Conservation (phyloP, 2,329 filamentous ascomycete genomes). For the Parastagonospora avenae region DNA sequence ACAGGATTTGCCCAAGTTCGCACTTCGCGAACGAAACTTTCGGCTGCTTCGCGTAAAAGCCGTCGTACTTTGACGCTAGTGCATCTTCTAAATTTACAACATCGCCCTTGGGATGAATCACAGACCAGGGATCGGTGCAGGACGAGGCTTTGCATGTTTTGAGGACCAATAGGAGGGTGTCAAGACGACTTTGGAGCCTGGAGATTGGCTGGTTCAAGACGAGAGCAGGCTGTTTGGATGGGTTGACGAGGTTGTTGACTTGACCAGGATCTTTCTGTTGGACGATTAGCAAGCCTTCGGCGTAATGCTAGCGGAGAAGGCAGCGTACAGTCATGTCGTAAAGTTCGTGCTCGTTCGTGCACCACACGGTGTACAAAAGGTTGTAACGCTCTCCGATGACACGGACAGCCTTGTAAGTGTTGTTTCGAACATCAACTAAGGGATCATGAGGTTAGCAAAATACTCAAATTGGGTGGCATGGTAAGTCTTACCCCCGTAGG, state of each 20-base stretch:
- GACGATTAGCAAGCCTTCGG: no score
- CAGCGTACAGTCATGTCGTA: slow-evolving; percentile 62
- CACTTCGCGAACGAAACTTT: slow-evolving; percentile 61
- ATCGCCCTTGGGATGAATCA: slow-evolving; percentile 59
- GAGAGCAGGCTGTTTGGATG: no score
- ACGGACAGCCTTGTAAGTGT: slow-evolving; percentile 67
- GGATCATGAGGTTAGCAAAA: no score
- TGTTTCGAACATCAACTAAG: slow-evolving; percentile 27
- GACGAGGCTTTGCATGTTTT: slow-evolving; percentile 63
- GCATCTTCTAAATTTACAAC: slow-evolving; percentile 60
- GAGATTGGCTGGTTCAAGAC: slow-evolving; percentile 14
- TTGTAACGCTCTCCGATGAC: slow-evolving; percentile 61
- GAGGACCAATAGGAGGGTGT: slow-evolving; percentile 63
- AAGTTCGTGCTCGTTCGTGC: slow-evolving; percentile 69
- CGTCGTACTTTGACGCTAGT: slow-evolving; percentile 55
- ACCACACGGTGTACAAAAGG: slow-evolving; percentile 72
- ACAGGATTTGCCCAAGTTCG: slow-evolving; percentile 61
- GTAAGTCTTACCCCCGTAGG: slow-evolving; percentile 7
- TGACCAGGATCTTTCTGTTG: no score
- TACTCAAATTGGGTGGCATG: slow-evolving; percentile 24
- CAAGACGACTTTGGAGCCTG: slow-evolving; percentile 45
- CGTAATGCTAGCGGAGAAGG: no score
- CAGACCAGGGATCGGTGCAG: slow-evolving; percentile 62
- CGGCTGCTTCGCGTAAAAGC: slow-evolving; percentile 58
- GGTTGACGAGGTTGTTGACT: no score